phyloP scores from a whole-genome alignment of 2,329 filamentous ascomycete genomes.

The Diaporthe ilicicola region DNA sequence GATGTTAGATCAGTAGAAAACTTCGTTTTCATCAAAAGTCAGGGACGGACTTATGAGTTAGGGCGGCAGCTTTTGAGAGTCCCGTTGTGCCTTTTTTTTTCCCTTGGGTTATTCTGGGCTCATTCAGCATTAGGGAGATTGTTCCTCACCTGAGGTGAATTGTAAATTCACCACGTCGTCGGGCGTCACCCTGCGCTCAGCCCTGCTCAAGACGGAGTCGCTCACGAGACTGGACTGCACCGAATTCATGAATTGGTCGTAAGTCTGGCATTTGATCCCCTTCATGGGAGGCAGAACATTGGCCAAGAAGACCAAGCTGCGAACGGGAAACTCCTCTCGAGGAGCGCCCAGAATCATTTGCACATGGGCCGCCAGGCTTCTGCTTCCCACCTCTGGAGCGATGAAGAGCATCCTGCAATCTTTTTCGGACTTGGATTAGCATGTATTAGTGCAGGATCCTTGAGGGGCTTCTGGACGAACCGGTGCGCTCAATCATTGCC shows the following conservation, averaged over 20 bases:
- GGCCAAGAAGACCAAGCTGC: neutral
- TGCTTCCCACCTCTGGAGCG: neutral
- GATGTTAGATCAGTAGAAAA: neutral
- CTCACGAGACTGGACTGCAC: neutral
- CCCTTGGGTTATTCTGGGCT: neutral
- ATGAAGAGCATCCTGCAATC: constrained; percentile 3
- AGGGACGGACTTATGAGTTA: neutral
- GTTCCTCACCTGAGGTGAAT: neutral
- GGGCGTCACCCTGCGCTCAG: neutral
- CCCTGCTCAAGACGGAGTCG: neutral
- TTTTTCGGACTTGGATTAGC: neutral
- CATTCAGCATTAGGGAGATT: neutral
- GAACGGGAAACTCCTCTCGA: neutral
- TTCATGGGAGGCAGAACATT: neutral
- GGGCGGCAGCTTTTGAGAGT: neutral
- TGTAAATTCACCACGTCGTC: constrained; percentile 1
- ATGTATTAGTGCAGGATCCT: too few species aligned
- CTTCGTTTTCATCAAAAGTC: neutral
- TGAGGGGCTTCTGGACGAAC: neutral
- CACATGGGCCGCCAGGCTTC: neutral
- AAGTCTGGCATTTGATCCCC: neutral
- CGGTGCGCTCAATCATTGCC: constrained; percentile 5
- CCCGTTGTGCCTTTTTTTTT: neutral
- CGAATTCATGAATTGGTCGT: neutral
- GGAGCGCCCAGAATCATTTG: neutral